A percentile compares a stretch with the other conserved stretches of the same genome.
phyloP scores from a whole-genome alignment of 345 rosid species.

The Pistacia vera region DNA sequence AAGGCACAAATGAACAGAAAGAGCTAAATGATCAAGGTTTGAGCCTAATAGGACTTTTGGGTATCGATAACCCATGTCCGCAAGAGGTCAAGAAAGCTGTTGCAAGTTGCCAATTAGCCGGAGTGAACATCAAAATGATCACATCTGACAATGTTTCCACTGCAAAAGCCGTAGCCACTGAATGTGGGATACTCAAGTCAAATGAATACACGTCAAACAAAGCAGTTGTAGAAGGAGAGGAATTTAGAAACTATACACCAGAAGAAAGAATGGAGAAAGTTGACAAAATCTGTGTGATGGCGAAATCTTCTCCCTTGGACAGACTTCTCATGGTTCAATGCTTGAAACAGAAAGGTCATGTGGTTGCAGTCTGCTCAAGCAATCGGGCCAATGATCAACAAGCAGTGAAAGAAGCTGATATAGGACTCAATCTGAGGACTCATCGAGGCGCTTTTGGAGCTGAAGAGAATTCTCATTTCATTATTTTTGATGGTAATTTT shows the following conservation, averaged over 20 bases:
- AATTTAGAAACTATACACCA: conserved; percentile 45
- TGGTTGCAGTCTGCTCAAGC: conserved; percentile 65
- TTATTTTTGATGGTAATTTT: conserved; percentile 73
- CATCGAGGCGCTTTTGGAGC: conserved; percentile 73
- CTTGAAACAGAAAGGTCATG: conserved; percentile 64
- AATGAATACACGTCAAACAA: conserved; percentile 29
- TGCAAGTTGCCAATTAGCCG: conserved; percentile 62
- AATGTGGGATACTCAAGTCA: conserved; percentile 64
- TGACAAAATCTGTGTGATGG: conserved; percentile 71
- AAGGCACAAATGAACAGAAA: conserved; percentile 15
- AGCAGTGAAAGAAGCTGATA: conserved; percentile 72
- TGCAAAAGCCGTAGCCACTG: conserved; percentile 77
- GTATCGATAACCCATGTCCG: conserved; percentile 74
- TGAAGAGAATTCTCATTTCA: conserved; percentile 77
- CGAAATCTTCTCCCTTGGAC: conserved; percentile 73
- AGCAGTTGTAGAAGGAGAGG: conserved; percentile 64
- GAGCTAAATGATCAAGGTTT: conserved; percentile 44
- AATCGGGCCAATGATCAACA: conserved; percentile 84
- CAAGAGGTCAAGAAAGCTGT: conserved; percentile 68
- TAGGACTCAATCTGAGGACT: conserved; percentile 77
- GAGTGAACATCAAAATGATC: conserved; percentile 75
- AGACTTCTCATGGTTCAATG: conserved; percentile 81
- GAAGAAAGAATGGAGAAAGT: conserved; percentile 50
- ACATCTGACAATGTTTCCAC: conserved; percentile 78
- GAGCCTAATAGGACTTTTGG: conserved; percentile 64